phyloP scores from a whole-genome alignment of 208 protist species.

The Crithidia fasciculata region DNA sequence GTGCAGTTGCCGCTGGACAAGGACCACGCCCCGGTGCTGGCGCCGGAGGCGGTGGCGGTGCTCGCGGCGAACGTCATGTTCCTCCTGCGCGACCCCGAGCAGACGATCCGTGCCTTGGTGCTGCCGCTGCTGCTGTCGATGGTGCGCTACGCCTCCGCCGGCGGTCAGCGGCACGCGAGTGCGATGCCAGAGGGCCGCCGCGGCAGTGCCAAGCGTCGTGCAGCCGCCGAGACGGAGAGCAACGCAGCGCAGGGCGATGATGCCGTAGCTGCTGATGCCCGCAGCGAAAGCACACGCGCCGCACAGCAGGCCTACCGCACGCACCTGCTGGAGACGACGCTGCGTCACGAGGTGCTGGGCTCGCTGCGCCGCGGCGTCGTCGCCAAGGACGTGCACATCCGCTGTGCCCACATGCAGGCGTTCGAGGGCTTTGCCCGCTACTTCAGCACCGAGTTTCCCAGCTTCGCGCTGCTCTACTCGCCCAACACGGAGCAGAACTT shows the following conservation, averaged over 20 bases:
- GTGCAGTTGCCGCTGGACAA: conserved; percentile 67
- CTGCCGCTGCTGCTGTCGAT: conserved; percentile 74
- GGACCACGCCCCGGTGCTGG: conserved; percentile 53
- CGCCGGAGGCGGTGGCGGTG: conserved; percentile 57
- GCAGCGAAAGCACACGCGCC: neutral
- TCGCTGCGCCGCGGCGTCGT: conserved; percentile 86
- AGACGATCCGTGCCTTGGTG: conserved; percentile 75
- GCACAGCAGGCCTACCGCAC: conserved; percentile 23
- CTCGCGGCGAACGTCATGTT: conserved; percentile 81
- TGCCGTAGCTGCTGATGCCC: neutral
- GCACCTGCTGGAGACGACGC: conserved; percentile 66
- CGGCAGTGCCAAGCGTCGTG: conserved; percentile 15
- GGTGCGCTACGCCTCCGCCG: conserved; percentile 68
- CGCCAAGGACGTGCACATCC: conserved; percentile 77
- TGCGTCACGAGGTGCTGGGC: conserved; percentile 71
- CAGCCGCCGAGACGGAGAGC: neutral
- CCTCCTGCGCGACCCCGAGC: conserved; percentile 84
- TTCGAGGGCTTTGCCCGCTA: conserved; percentile 73
- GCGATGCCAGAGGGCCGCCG: neutral
- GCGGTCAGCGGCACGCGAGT: conserved; percentile 13
- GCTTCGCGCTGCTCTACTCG: conserved; percentile 75
- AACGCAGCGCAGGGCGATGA: neutral
- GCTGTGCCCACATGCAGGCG: conserved; percentile 74
- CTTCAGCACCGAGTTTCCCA: conserved; percentile 67
- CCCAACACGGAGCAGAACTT: conserved; percentile 82